Conservation (phyloP, 2,329 filamentous ascomycete genomes). For the Ophiocordyceps camponoti-saundersi region DNA sequence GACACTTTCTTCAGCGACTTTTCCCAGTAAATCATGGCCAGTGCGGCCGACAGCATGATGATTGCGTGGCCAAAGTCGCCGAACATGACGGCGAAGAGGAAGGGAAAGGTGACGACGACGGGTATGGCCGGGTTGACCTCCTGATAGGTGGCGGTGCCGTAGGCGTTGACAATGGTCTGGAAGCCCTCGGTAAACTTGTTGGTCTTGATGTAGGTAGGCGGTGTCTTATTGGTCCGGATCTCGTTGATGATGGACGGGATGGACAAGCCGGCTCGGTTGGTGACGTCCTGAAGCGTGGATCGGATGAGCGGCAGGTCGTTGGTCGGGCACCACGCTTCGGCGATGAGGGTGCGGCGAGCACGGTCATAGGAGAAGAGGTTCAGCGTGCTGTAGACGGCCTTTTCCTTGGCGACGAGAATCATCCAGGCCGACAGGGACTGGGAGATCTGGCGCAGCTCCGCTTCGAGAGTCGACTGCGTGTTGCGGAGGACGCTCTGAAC, state of each 20-base stretch:
- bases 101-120: conserved; percentile 96
- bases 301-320: conserved; percentile 81
- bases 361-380: conserved; percentile 96
- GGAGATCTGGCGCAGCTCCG: conserved; percentile 84
- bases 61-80: conserved; percentile 89
- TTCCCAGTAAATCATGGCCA: conserved; percentile 95
- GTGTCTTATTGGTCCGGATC: conserved; percentile 91
- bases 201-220: conserved; percentile 91
- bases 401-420: conserved; percentile 95
- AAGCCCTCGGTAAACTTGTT: conserved; percentile 98
- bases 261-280: conserved; percentile 86
- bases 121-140: conserved; percentile 94
- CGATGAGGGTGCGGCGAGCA: conserved; percentile 87
- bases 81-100: conserved; percentile 99
- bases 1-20: conserved; percentile 79
- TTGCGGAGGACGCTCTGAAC: conserved; percentile 85
- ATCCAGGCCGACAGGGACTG: conserved; percentile 91
- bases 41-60: conserved; percentile 70
- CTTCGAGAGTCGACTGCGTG: conserved; percentile 85
- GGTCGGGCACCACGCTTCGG: conserved; percentile 92
- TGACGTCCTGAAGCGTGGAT: conserved; percentile 88
- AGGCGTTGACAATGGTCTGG: conserved; percentile 97
- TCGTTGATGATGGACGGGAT: conserved; percentile 98
- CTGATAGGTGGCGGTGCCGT: conserved; percentile 91
- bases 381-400: conserved; percentile 87